phyloP scores from a whole-genome alignment of 108 stramenopile species.

The Conticribra weissflogii region DNA sequence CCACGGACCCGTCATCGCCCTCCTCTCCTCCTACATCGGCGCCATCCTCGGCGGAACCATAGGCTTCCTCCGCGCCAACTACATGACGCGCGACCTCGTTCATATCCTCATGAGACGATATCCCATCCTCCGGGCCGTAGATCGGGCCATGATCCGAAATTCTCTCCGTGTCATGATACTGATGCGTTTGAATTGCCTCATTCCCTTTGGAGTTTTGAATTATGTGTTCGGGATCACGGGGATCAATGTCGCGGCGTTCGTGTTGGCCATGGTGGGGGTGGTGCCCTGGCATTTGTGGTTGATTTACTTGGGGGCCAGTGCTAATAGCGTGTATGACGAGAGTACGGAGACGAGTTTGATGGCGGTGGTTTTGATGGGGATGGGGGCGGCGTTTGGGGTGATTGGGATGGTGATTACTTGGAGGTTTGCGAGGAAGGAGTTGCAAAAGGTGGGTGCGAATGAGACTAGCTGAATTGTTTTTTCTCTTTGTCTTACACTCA shows the following conservation, averaged over 20 bases:
- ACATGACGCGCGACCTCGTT: constrained; percentile 44
- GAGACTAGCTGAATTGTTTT: too few relatives aligned
- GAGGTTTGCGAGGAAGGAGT: constrained; percentile 51
- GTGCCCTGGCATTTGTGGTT: constrained; percentile 45
- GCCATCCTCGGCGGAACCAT: constrained; percentile 29
- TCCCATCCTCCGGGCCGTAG: constrained; percentile 37
- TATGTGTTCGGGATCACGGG: constrained; percentile 49
- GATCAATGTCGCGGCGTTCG: constrained; percentile 14
- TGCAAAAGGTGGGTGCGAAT: constrained; percentile 34
- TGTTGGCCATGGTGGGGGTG: constrained; percentile 32
- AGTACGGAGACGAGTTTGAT: constrained; percentile 3
- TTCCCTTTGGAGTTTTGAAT: constrained; percentile 48
- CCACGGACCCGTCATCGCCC: constrained; percentile 13
- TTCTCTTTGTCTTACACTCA: too few relatives aligned
- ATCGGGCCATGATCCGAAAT: constrained; percentile 33
- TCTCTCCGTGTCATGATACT: constrained; percentile 43
- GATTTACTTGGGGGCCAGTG: constrained; percentile 34
- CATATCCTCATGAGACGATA: constrained; percentile 39
- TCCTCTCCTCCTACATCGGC: constrained; percentile 28
- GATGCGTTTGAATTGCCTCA: constrained; percentile 34
- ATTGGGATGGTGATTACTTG: constrained; percentile 47
- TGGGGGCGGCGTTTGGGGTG: constrained; percentile 31
- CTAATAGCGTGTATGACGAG: constrained; percentile 9
- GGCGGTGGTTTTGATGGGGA: constrained; percentile 23
- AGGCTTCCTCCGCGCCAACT: constrained; percentile 34